Evolutionary conservation across 2,329 filamentous ascomycete species (phyloP).

Genomic region (Phyllosticta citriasiana): DNA sequence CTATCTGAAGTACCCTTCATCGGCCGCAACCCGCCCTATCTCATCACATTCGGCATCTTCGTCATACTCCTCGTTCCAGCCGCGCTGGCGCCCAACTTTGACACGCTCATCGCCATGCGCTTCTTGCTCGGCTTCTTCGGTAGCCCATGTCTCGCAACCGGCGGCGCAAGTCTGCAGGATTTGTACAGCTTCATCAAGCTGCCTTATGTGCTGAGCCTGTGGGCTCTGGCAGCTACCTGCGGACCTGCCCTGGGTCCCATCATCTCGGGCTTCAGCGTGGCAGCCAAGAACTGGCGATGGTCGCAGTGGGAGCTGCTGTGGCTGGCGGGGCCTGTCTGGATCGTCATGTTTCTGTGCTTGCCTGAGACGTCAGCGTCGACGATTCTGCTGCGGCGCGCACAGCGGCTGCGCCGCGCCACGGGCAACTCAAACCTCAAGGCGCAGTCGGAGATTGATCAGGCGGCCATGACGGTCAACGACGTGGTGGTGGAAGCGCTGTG

Average conservation of each 20-base stretch:
- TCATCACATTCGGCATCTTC: conserved; percentile 58
- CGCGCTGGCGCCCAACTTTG: conserved; percentile 51
- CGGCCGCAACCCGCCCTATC: conserved; percentile 59
- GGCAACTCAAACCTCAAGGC: conserved; percentile 46
- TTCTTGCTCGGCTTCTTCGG: conserved; percentile 33
- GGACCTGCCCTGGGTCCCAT: conserved; percentile 20
- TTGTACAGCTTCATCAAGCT: conserved; percentile 34
- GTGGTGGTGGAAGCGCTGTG: conserved; percentile 26
- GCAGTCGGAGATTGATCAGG: conserved; percentile 54
- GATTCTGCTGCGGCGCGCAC: conserved; percentile 18
- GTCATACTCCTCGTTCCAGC: conserved; percentile 57
- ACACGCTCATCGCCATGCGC: conserved; percentile 49
- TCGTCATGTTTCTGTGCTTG: conserved; percentile 17
- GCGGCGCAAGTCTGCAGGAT: conserved; percentile 27
- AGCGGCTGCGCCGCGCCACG: conserved; percentile 37
- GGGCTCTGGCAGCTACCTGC: conserved; percentile 35
- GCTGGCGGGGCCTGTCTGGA: conserved; percentile 15
- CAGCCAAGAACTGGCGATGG: conserved; percentile 18
- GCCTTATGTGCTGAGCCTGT: conserved; percentile 34
- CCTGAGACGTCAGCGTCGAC: conserved; percentile 18
- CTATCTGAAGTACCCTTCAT: conserved; percentile 57
- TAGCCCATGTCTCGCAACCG: conserved; percentile 28
- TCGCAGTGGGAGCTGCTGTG: conserved; percentile 20
- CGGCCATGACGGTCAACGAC: conserved; percentile 37
- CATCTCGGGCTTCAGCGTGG: conserved; percentile 17